Evolutionary conservation across 768 basidiomycete genomes (phyloP), one percentile per base, ranked within the genome.

Genomic region (Psilocybe cubensis): DNA sequence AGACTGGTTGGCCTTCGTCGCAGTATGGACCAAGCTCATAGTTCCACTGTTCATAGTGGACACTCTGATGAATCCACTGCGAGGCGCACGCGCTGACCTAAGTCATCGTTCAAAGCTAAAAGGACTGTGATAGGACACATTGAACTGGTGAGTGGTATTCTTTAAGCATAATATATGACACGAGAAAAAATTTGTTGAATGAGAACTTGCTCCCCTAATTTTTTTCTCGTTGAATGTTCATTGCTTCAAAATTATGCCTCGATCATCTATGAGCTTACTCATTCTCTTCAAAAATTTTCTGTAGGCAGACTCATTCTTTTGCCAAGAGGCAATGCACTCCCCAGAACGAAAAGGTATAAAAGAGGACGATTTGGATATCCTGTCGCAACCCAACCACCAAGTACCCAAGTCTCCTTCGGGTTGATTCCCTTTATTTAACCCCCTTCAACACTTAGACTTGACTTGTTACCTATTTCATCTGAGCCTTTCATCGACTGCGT

Each of bases 391-490:
- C 20, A 7, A 18, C 46, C 27, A 4, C 28, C 12, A 28, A 48
- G 8, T 27, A 14, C 42, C 20, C 42, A 44, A 18, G 25, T 28
- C 20, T 56, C 17, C 29, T 38, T 24, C 18, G 27, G 41, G 20
- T 56, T 56, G 24, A 40, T 42, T 24, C 10, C 56, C 14, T 40
- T 43, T 10, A 42, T 40, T 35, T 18, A 41, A 41, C 48, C 46
- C 29, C n/a, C 1, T 53, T 58, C 44, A n/a, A 31, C 51, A 12
- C 23, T 53, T 33, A 25, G 24, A 24, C 49, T n/a, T n/a, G 18
- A 38, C 31, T 56, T 48, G 21, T 23, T 31, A 48, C 33, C 33
- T 53, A 23, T 24, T 21, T 14, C 33, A 23, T 11, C 45, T 28
- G 8, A 38, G 20, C 25, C 12, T 14, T 46, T 58, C 42, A 51